Evolutionary conservation across 139 green algal species (phyloP), one percentile per base, ranked within the genome.

Genomic region (Micractinium conductrix): DNA sequence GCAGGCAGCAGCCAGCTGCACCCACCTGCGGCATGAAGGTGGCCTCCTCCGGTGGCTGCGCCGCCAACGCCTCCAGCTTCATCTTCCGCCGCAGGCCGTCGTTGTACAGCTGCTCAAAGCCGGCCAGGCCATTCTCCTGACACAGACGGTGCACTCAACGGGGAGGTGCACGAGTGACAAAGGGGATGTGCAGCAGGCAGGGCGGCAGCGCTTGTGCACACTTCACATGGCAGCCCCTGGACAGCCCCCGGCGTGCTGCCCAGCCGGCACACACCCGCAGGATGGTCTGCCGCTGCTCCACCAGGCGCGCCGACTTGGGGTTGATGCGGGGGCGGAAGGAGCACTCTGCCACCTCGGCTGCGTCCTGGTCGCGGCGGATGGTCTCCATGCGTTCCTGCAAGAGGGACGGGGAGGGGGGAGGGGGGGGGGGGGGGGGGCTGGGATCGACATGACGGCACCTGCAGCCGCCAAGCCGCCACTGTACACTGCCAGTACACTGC

Each of bases 51-150:
- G 93, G 94, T 75, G 90, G 87, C 90, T 88, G 94, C 40, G 76
- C 38, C 22, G 83, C 81, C 53, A 91, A 87, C 43, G 93, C 88
- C 43, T 92, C 83, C 81, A 87, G 43, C 26, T 81, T 91, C 35
- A 80, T 21, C 73, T 88, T 87, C 42, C 91, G 88, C 16, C 90
- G 87, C 33, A 88, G 65, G 2, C 92, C 88, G 58, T 96, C 93
- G 80, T 95, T 91, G 81, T 92, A 97, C 55, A 97, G 91, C 87
- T 95, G 91, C 84, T 96, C 91, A 73, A 91, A 81, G 1, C 72
- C 78, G 30, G 78, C 78, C 37, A 87, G 88, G 55, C 81, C 63
- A 30, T 83, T 80, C 60, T 90, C 88, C 83, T 88, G 74, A n/a
- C 81, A 74, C 8, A 55, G 7, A 21, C 7, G 53, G n/a, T n/a